Percentiles rank a stretch among this genome's conserved stretches.
Conservation (phyloP, 2,329 filamentous ascomycete species). For the Arthroderma sp. region DNA sequence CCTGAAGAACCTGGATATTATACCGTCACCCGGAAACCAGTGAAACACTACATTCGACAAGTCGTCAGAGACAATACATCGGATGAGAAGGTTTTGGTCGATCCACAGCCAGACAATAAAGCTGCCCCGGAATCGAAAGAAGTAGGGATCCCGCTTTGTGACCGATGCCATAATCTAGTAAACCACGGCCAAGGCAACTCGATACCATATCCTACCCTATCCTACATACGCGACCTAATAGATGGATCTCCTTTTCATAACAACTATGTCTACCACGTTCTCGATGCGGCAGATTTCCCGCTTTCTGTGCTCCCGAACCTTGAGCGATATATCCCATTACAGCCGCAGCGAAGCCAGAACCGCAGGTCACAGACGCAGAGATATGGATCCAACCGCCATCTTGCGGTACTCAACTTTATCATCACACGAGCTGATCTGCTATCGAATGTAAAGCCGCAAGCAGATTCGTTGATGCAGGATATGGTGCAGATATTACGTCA, state of each 20-base stretch:
- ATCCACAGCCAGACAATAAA: not conserved
- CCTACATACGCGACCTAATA: constrained; percentile 71
- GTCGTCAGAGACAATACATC: not conserved
- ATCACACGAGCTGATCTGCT: constrained; percentile 81
- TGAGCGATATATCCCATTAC: constrained; percentile 55
- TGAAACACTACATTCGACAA: constrained; percentile 27
- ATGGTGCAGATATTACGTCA: constrained; percentile 64
- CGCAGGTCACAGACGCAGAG: constrained; percentile 57
- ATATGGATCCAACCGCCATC: constrained; percentile 55
- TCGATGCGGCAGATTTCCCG: constrained; percentile 93
- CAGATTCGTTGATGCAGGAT: constrained; percentile 78
- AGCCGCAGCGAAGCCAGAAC: constrained; percentile 66
- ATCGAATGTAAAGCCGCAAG: constrained; percentile 69
- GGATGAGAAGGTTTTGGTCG: not conserved
- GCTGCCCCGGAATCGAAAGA: not conserved
- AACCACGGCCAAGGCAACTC: constrained; percentile 61
- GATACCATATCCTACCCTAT: constrained; percentile 69
- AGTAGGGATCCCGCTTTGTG: constrained; percentile 52
- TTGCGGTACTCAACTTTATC: constrained; percentile 78
- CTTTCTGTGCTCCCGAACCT: constrained; percentile 79
- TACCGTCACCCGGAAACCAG: constrained; percentile 37
- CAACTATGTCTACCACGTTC: constrained; percentile 89
- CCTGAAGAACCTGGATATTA: constrained; percentile 48
- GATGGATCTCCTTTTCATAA: constrained; percentile 76
- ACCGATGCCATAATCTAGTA: constrained; percentile 71